Evolutionary conservation across 1,284 basidiomycete genomes (phyloP), one percentile per base, ranked within the genome.

Genomic region (Albatrellus sp.): DNA sequence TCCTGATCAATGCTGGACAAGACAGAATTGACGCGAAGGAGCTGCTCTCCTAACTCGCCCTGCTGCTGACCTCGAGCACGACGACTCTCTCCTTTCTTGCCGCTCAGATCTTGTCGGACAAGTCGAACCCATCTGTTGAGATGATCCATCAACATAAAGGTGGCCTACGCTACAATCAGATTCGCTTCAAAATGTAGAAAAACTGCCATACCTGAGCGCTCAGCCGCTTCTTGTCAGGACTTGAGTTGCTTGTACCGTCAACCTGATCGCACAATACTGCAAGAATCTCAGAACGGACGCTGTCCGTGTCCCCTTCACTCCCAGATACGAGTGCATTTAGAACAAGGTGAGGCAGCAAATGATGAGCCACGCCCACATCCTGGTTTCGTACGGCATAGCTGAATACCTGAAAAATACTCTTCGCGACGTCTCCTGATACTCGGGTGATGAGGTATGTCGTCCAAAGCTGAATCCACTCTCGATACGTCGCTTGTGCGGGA

Each of bases 401-500:
- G 57, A 97, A 90, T 5, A 85, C 77, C 8, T 73, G 68, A 57
- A 98, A 98, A 39, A 98, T 80, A 17, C 64, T 65, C 47, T 67
- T 62, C 3, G 85, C 85, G 29, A 65, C 68, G 2, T 59, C 55
- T n/a, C 75, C 77, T 2, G 73, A 73, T 2, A 70, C 72, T 57
- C 72, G 67, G 9, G 75, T 70, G 46, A 98, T 89, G n/a, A 99
- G 75, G 57, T 89, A 75, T 10, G 76, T 73, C 0, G 88, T 81
- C 93, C 94, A 98, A 0, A 75, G 61, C 53, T 96, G 90, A 17
- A 98, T 73, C 96, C 96, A 99, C 60, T 98, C 93, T 40, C 93
- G 80, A 62, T 96, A 98, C 0, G 90, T 91, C 4, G 73, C 62
- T 44, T 81, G 73, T 3, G 67, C 65, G 1, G 73, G 69, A 62